Percentiles rank a stretch among this genome's conserved stretches.
Conservation (phyloP, 495 filamentous ascomycete species). For the Neurospora sp. region DNA sequence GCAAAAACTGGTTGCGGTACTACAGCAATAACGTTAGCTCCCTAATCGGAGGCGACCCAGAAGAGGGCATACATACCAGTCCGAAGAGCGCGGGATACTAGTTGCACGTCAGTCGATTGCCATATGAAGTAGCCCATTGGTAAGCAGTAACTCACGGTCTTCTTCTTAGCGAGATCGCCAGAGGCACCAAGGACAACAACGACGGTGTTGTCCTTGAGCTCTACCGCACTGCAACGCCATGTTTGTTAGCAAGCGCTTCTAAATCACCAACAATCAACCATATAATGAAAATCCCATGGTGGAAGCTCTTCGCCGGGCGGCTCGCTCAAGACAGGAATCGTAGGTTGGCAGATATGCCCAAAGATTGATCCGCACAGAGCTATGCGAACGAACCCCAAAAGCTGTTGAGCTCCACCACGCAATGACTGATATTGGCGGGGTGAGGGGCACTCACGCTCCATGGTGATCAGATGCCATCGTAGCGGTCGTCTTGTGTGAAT, state of each 20-base stretch:
- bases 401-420: conserved; percentile 10
- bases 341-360: background rate
- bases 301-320: conserved; percentile 4
- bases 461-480: conserved; percentile 33
- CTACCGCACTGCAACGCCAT: conserved; percentile 40
- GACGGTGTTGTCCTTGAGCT: conserved; percentile 97
- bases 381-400: background rate
- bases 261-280: background rate
- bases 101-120: conserved; percentile 23
- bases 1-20: conserved; percentile 98
- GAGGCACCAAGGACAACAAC: conserved; percentile 97
- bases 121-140: conserved; percentile 4
- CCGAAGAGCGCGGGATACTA: conserved; percentile 98
- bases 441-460: conserved; percentile 31
- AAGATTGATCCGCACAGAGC: background rate
- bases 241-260: conserved; percentile 3
- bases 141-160: conserved; percentile 61
- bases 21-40: conserved; percentile 31
- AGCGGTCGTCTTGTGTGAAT: conserved; percentile 11
- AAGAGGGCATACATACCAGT: conserved; percentile 56
- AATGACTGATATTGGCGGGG: conserved; percentile 27
- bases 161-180: conserved; percentile 98
- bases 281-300: conserved; percentile 1
- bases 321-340: background rate
- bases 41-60: background rate